Base-by-base conservation (phyloP, 495 filamentous ascomycete species). In the Neurospora tetraspora region DNA sequence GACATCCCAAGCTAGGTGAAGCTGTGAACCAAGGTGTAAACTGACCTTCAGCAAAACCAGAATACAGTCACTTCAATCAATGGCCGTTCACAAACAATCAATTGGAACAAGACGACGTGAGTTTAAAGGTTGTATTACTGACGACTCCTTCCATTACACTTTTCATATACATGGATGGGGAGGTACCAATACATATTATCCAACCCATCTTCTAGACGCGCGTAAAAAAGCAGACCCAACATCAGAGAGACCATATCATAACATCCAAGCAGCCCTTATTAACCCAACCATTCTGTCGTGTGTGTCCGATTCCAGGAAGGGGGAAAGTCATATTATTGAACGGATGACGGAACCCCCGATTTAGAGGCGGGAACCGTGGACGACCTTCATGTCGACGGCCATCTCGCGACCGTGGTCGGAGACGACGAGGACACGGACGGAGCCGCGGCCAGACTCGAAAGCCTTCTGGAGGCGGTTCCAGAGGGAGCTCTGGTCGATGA, bases 351-450 rank as follows among this genome's bases (percentile, higher is more conserved):
- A 34, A 65, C 23, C 53, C 53, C 53, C 23, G 27, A 65, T 68
- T 84, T 88, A 89, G 77, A 89, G 77, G 77, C 85, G 84, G 71
- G 86, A 87, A 74, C 86, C 87, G 80, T 98, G 96, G 81, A 98
- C 92, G 78, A 98, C 91, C 90, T 97, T 98, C 90, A 94, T 97
- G 90, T 99, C 96, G 75, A 99, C 96, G 76, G 92, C 96, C 80
- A 99, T 89, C 89, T 99, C 96, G 78, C 90, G 90, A 74, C 94
- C 94, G 80, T 93, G 88, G 83, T 99, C 96, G 82, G 90, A 92
- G 87, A 99, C 94, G 83, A 99, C 96, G 73, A 98, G 90, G 78
- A 96, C 93, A 73, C 96, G 92, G 81, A 99, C 91, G 81, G 89
- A 92, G 77, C 96, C 96, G 84, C 94, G 93, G 78, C 96, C 96